Evolutionary conservation across 371 early-diverging fungal species (phyloP).

Genomic region (Coemansia sp.): DNA sequence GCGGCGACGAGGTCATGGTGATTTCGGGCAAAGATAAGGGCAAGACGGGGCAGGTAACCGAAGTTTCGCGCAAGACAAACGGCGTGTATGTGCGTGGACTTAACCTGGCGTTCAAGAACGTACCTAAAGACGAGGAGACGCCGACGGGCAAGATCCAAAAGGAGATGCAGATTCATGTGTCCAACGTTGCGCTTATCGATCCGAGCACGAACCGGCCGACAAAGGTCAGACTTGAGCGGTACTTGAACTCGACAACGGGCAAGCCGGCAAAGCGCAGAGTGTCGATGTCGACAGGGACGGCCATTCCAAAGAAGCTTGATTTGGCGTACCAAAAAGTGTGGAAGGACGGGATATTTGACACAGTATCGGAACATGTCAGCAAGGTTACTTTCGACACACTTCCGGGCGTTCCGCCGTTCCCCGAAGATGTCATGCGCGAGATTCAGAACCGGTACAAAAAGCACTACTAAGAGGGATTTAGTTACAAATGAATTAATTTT

Average conservation of each 20-base stretch:
- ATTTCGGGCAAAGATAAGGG: conserved; percentile 66
- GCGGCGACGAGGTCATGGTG: conserved; percentile 63
- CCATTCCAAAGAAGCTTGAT: conserved; percentile 56
- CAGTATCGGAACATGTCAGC: conserved; percentile 51
- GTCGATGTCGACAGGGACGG: conserved; percentile 56
- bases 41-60: conserved; percentile 59
- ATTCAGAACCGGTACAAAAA: conserved; percentile 46
- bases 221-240: conserved; percentile 26
- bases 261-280: conserved; percentile 57
- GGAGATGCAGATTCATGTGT: conserved; percentile 66
- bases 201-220: conserved; percentile 53
- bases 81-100: conserved; percentile 58
- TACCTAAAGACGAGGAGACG: conserved; percentile 52
- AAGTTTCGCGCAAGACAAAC: conserved; percentile 60
- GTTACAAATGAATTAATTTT: background rate
- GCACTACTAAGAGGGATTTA: conserved; percentile 8
- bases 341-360: conserved; percentile 56
- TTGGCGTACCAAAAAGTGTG: conserved; percentile 55
- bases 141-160: conserved; percentile 58
- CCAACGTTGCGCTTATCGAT: conserved; percentile 66
- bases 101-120: conserved; percentile 62
- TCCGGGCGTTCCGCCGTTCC: conserved; percentile 57
- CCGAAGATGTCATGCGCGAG: conserved; percentile 50
- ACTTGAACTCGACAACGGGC: conserved; percentile 44
- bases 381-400: conserved; percentile 55